phyloP scores from a whole-genome alignment of 805 yeast species.

The Teunomyces aglyptinius region DNA sequence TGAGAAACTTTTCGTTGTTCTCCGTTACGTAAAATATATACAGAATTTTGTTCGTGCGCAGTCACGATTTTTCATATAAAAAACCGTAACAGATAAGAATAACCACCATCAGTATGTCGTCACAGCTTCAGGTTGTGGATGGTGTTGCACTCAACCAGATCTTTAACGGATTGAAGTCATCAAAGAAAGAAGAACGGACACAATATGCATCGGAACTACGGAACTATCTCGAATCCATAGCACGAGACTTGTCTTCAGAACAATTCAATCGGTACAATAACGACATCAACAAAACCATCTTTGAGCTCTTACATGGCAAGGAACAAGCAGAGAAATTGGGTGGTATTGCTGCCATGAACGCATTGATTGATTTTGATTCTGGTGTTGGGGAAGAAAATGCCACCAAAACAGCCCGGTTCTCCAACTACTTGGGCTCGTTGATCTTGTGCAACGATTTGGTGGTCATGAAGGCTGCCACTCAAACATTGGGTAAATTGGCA shows the following conservation, averaged over 20 bases:
- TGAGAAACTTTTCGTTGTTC: slow-evolving; percentile 92
- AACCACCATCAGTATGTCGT: not conserved
- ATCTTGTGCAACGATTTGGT: slow-evolving; percentile 79
- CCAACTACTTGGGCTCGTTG: slow-evolving; percentile 80
- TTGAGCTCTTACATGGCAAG: slow-evolving; percentile 75
- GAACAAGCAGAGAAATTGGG: slow-evolving; percentile 77
- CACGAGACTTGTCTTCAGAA: slow-evolving; percentile 80
- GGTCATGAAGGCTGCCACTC: slow-evolving; percentile 84
- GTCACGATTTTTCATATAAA: slow-evolving; percentile 3
- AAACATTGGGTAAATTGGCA: slow-evolving; percentile 84
- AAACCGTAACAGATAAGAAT: not conserved
- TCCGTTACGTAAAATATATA: slow-evolving; percentile 63
- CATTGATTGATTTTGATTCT: slow-evolving; percentile 79
- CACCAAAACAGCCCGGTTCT: slow-evolving; percentile 83
- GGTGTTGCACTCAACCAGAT: slow-evolving; percentile 54
- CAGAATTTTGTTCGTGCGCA: slow-evolving; percentile 1
- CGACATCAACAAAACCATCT: slow-evolving; percentile 82
- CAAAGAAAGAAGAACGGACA: slow-evolving; percentile 41
- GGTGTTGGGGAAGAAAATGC: slow-evolving; percentile 76
- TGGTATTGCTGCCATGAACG: slow-evolving; percentile 87
- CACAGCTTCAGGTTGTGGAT: slow-evolving; percentile 38
- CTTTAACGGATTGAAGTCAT: slow-evolving; percentile 47
- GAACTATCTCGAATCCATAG: slow-evolving; percentile 64
- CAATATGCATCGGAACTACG: slow-evolving; percentile 71
- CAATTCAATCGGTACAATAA: slow-evolving; percentile 79